Evolutionary conservation across 179 eudicot genomes (phyloP), one percentile per base, ranked within the genome.

Genomic region (Vitellaria paradoxa): DNA sequence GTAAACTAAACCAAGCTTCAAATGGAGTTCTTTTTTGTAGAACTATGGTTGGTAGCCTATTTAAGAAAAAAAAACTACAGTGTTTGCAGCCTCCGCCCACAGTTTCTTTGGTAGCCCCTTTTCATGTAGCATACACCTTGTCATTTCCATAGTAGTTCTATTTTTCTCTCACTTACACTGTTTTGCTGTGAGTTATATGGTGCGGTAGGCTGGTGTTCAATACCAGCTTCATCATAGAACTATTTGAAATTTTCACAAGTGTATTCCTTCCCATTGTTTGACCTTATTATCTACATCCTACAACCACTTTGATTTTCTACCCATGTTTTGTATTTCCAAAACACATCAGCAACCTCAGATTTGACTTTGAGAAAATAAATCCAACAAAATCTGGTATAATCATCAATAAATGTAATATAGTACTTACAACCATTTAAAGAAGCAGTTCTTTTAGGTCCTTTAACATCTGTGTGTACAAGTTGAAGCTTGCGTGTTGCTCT

Each of bases 271-370:
- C 80, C 80, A 21, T 77, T 77, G 13, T 77, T 56, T 12, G 75
- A 77, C 21, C 74, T 26, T 6, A 77, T 0, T 0, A 47, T 59
- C 9, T 56, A 56, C 13, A 78, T 70, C 42, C 61, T 78, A 69
- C 80, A 78, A 1, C 75, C 69, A 78, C 80, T 61, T 63, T 78
- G 21, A 42, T 78, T 78, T 18, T 78, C 68, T 0, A 78, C 75
- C 47, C n/a, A 9, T 42, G 68, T 30, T 47, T n/a, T 78, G 21
- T 18, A 78, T 9, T 78, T 59, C 68, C 68, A 69, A n/a, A 70
- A 78, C 2, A 78, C 68, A 0, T 15, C 2, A 24, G 67, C 46
- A 0, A 78, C 75, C 47, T 66, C 68, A 0, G 82, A 67, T 13
- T n/a, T 74, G 30, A 46, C 46, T 47, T 79, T 79, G 21, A 74